phyloP scores from a whole-genome alignment of 345 rosid species.

The Eucalyptus marginata region DNA sequence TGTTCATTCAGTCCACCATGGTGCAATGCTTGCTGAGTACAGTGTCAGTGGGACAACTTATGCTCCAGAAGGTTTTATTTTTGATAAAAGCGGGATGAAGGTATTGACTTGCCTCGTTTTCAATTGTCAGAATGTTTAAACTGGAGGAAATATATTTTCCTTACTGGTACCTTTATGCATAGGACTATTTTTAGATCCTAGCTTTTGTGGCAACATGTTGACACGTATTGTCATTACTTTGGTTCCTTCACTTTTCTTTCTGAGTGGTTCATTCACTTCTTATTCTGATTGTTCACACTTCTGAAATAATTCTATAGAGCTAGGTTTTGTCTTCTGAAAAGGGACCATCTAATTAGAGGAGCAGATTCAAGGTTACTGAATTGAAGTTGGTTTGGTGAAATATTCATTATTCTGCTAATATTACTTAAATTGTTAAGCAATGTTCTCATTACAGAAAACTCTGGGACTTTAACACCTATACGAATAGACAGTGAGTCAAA shows the following conservation, averaged over 20 bases:
- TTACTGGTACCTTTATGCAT: not conserved
- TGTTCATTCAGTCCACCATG: constrained; percentile 57
- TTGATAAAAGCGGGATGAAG: constrained; percentile 56
- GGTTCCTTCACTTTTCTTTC: not conserved
- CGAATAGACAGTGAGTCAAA: not conserved
- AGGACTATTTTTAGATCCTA: not conserved
- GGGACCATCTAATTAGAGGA: not conserved
- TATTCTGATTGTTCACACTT: not conserved
- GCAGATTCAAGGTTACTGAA: not conserved
- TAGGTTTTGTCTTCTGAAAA: not conserved
- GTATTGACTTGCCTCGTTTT: constrained; percentile 11
- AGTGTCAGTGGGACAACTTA: constrained; percentile 87
- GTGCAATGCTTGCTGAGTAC: constrained; percentile 60
- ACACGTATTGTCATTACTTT: not conserved
- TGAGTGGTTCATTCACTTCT: not conserved
- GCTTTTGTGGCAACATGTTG: not conserved
- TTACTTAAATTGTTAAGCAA: not conserved
- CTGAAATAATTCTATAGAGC: not conserved
- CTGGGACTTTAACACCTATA: not conserved
- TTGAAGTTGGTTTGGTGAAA: not conserved
- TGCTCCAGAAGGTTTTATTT: constrained; percentile 91
- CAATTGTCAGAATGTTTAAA: not conserved
- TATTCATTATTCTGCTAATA: not conserved
- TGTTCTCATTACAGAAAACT: not conserved
- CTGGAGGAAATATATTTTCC: not conserved